phyloP scores from a whole-genome alignment of 768 basidiomycete genomes.

The Hericium coralloides region DNA sequence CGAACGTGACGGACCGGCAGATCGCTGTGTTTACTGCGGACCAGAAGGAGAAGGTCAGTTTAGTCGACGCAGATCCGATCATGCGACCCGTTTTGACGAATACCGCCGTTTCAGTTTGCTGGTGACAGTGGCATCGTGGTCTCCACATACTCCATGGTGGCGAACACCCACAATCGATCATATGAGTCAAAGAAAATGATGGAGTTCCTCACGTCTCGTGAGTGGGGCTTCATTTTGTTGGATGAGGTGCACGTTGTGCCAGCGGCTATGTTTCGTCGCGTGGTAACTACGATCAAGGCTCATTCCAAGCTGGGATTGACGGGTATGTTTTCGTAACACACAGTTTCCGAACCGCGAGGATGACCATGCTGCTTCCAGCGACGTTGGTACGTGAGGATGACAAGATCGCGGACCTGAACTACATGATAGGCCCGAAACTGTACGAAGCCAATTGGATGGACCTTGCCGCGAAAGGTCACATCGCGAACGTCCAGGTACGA shows the following conservation, averaged over 20 bases:
- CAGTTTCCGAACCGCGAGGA: not conserved
- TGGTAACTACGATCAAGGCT: slow-evolving; percentile 97
- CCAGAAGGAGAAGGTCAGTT: slow-evolving; percentile 85
- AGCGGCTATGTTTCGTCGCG: slow-evolving; percentile 95
- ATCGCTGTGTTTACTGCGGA: slow-evolving; percentile 97
- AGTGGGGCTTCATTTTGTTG: slow-evolving; percentile 97
- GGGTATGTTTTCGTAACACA: slow-evolving; percentile 38
- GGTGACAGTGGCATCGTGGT: slow-evolving; percentile 97
- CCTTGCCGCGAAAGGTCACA: slow-evolving; percentile 97
- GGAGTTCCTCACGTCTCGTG: slow-evolving; percentile 96
- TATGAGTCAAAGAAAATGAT: slow-evolving; percentile 99
- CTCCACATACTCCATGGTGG: slow-evolving; percentile 99
- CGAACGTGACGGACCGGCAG: slow-evolving; percentile 92
- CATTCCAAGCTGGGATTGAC: slow-evolving; percentile 97
- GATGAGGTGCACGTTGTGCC: slow-evolving; percentile 99
- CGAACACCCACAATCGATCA: slow-evolving; percentile 96
- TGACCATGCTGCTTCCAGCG: slow-evolving; percentile 36
- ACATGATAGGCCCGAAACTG: slow-evolving; percentile 98
- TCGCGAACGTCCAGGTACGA: slow-evolving; percentile 96
- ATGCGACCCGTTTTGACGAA: slow-evolving; percentile 1
- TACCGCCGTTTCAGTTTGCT: slow-evolving; percentile 55
- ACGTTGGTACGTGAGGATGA: slow-evolving; percentile 98
- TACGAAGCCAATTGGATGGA: slow-evolving; percentile 99
- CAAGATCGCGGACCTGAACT: slow-evolving; percentile 96
- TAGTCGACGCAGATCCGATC: not conserved